phyloP scores from a whole-genome alignment of 257 asterid genomes.

The Capsicum rhomboideum region DNA sequence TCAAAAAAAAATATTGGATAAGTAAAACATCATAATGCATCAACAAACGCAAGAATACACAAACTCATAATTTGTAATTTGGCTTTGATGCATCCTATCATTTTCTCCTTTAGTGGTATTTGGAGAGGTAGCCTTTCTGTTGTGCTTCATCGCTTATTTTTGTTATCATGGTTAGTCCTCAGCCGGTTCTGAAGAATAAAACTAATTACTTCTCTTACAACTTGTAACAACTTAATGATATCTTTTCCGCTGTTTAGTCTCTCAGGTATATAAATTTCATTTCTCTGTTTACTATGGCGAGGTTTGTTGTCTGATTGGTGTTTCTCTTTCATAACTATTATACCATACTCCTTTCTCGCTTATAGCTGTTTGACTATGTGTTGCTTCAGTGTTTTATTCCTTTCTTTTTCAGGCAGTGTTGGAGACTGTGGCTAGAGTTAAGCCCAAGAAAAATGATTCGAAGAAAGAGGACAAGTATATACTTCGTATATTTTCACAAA shows the following conservation, averaged over 20 bases:
- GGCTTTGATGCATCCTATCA: neutral
- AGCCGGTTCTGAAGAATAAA: neutral
- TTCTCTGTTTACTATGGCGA: neutral
- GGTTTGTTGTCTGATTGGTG: neutral
- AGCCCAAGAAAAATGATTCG: conserved; percentile 91
- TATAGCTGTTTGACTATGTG: conserved; percentile 8
- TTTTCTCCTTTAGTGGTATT: neutral
- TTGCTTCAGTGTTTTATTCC: conserved; percentile 4
- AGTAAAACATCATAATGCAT: neutral
- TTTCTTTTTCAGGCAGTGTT: conserved; percentile 66
- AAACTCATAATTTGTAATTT: neutral
- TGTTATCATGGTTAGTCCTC: neutral
- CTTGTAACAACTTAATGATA: neutral
- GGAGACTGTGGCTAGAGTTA: conserved; percentile 99
- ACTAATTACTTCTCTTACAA: neutral
- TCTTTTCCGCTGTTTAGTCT: neutral
- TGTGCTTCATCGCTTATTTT: neutral
- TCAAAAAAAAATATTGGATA: too few species aligned
- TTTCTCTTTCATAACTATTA: neutral
- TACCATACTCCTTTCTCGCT: neutral
- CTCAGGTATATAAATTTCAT: neutral
- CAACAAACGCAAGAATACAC: neutral
- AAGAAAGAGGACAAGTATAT: conserved; percentile 86
- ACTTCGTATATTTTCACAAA: neutral
- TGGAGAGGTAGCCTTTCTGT: neutral